Evolutionary conservation across 2,329 filamentous ascomycete genomes (phyloP), one percentile per base, ranked within the genome.

Genomic region (Talaromyces sp.): DNA sequence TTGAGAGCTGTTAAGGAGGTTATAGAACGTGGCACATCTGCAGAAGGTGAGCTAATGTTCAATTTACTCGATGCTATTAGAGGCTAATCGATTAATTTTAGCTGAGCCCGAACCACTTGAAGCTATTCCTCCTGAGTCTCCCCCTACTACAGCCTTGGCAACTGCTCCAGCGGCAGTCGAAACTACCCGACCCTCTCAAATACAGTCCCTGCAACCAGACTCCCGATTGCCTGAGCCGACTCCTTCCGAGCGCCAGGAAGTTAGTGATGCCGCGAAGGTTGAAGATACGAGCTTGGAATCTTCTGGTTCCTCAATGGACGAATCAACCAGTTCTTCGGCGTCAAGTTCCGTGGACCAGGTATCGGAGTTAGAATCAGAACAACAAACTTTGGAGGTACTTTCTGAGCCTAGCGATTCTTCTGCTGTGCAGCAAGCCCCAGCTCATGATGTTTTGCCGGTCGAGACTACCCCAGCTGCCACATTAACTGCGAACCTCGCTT

Each of bases 291-390:
- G 41, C 53, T 51, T 59, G 13, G 56, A 60, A 41, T 46, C 60
- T 10, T 69, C 68, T n/a, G 68, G 69, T 11, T 74, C 73, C 5
- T 65, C 71, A 21, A 73, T 76, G 73, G 70, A 74, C 60, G 72
- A 74, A 59, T 75, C 73, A 48, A 66, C 63, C 45, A 70, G 69
- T 54, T 66, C 65, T 40, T 62, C 64, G n/a, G 62, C 53, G 45
- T 62, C 65, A 53, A 43, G 53, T 39, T 60, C 60, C 17, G 59
- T 57, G 45, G 63, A 64, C 36, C 51, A 61, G 33, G 63, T 63
- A 21, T 43, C 48, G 9, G 43, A 40, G 9, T 39, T 36, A 9
- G 43, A 57, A 36, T 40, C 22, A 28, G 54, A 55, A 21, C 51
- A 54, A 17, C 21, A 55, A 19, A 22, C 35, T 21, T n/a, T 45